Evolutionary conservation across 2,329 filamentous ascomycete species (phyloP).

Genomic region (Harringtonia lauricola): DNA sequence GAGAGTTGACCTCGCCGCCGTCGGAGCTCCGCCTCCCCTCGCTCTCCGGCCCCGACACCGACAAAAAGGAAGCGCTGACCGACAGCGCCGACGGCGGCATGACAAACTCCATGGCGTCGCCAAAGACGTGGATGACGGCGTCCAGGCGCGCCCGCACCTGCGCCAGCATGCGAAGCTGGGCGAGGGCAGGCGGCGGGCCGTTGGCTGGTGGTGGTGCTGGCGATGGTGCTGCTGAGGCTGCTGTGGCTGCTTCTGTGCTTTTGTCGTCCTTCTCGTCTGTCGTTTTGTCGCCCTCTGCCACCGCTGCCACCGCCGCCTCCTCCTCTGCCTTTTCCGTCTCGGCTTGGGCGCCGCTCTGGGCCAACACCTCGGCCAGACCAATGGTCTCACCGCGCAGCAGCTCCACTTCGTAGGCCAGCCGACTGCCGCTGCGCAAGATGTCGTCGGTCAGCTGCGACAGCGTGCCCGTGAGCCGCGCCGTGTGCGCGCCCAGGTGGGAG

Average conservation of each 20-base stretch:
- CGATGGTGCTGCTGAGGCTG: constrained; percentile 5
- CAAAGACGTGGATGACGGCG: constrained; percentile 81
- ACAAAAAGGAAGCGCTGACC: constrained; percentile 75
- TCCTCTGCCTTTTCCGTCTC: background rate
- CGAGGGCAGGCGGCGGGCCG: constrained; percentile 56
- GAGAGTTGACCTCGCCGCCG: constrained; percentile 17
- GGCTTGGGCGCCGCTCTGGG: constrained; percentile 53
- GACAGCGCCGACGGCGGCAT: constrained; percentile 81
- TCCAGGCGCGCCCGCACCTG: constrained; percentile 78
- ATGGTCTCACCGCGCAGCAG: constrained; percentile 80
- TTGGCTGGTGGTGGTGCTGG: background rate
- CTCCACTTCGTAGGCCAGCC: constrained; percentile 90
- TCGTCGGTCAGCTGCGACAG: constrained; percentile 90
- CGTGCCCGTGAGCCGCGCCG: constrained; percentile 66
- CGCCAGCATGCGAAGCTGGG: constrained; percentile 70
- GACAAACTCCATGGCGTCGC: constrained; percentile 90
- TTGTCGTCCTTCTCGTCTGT: background rate
- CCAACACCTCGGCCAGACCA: constrained; percentile 67
- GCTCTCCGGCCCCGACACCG: constrained; percentile 75
- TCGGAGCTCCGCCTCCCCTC: constrained; percentile 25
- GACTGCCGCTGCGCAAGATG: constrained; percentile 77
- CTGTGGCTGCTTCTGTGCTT: constrained; percentile 6
- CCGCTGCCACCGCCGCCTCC: background rate
- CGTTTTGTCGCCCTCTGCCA: too few species aligned
- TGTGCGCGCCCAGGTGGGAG: constrained; percentile 80